Evolutionary conservation across 2,329 filamentous ascomycete species (phyloP).

Genomic region (Lasiodiplodia citricola): DNA sequence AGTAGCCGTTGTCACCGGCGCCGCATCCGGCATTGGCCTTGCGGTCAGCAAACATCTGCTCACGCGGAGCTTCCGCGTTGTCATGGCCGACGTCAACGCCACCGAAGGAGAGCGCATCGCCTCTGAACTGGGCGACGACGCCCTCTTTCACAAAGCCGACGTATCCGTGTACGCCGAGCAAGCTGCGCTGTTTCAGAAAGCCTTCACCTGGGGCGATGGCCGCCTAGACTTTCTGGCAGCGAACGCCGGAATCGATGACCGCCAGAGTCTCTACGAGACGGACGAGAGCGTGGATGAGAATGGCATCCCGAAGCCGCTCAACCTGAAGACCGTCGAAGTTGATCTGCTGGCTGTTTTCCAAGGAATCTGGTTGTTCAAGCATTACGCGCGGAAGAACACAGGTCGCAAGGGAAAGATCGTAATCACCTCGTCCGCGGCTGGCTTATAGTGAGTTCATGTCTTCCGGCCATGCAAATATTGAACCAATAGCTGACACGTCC

Average conservation of each 20-base stretch:
- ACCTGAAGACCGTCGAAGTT: conserved; percentile 42
- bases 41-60: conserved; percentile 50
- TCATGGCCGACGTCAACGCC: conserved; percentile 53
- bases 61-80: conserved; percentile 46
- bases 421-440: conserved; percentile 41
- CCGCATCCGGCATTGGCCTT: conserved; percentile 52
- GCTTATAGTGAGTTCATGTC: conserved; percentile 38
- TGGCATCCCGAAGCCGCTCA: conserved; percentile 32
- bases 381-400: conserved; percentile 36
- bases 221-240: conserved; percentile 50
- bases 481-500: not conserved
- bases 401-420: conserved; percentile 40
- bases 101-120: conserved; percentile 52
- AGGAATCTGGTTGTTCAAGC: conserved; percentile 44
- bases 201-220: conserved; percentile 49
- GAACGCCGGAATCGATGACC: conserved; percentile 48
- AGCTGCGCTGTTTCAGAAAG: conserved; percentile 45
- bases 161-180: conserved; percentile 48
- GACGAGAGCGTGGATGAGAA: conserved; percentile 39
- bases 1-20: conserved; percentile 53
- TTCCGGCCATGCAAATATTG: not conserved
- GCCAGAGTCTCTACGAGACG: conserved; percentile 41
- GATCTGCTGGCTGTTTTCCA: conserved; percentile 43
- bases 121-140: conserved; percentile 35
- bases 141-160: conserved; percentile 45